Percentiles rank a stretch among this genome's conserved stretches.
Conservation (phyloP, 2,329 filamentous ascomycete species). For the Diaporthe sp. region DNA sequence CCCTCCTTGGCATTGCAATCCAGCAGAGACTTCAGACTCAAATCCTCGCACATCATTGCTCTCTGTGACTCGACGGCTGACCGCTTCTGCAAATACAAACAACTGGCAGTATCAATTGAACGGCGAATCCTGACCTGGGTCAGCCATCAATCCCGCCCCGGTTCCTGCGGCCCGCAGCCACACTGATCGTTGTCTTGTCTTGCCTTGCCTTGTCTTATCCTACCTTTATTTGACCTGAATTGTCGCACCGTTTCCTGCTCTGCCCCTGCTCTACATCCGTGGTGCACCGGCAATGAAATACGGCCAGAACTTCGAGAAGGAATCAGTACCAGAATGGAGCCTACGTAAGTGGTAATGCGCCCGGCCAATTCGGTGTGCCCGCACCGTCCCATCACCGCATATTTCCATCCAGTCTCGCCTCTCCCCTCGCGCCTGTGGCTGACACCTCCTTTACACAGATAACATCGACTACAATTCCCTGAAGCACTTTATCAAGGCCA, state of each 20-base stretch:
- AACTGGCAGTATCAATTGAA: not conserved
- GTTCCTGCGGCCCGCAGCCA: conserved; percentile 2
- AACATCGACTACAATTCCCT: conserved; percentile 93
- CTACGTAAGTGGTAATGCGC: conserved; percentile 67
- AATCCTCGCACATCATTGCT: not conserved
- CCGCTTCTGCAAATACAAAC: not conserved
- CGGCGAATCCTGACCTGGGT: not conserved
- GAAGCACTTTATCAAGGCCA: conserved; percentile 85
- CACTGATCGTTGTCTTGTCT: not conserved
- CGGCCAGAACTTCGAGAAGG: conserved; percentile 79
- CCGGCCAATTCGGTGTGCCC: not conserved
- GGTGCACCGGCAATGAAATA: conserved; percentile 74
- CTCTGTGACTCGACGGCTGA: not conserved
- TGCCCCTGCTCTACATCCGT: conserved; percentile 10
- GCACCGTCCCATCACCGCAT: conserved; percentile 30
- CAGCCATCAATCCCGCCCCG: not conserved
- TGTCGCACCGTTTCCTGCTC: not conserved
- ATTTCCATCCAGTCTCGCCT: not conserved
- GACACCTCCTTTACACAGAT: conserved; percentile 61
- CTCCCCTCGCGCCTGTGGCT: conserved; percentile 36
- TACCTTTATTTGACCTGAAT: not conserved
- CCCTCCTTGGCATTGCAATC: conserved; percentile 6
- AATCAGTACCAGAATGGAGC: conserved; percentile 87
- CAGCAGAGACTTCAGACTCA: not conserved
- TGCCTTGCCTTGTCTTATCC: not conserved